A percentile compares a stretch with the other conserved stretches of the same genome.
phyloP scores from a whole-genome alignment of 2,329 filamentous ascomycete genomes.

The Trichoderma sp. region DNA sequence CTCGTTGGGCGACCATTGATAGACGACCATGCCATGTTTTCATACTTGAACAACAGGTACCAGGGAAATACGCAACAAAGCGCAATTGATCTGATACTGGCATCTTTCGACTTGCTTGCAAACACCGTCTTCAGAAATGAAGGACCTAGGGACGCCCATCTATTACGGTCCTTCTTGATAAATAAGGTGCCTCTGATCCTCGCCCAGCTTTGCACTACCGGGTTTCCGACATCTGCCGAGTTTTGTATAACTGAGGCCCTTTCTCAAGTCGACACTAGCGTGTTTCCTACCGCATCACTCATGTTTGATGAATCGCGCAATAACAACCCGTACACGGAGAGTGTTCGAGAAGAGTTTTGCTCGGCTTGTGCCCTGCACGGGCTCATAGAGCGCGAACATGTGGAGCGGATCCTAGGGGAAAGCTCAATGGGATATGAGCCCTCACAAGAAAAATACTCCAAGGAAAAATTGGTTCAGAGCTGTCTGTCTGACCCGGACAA shows the following conservation, averaged over 20 bases:
- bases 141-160: conserved; percentile 60
- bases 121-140: conserved; percentile 76
- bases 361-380: conserved; percentile 88
- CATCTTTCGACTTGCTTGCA: conserved; percentile 85
- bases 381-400: conserved; percentile 75
- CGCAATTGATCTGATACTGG: conserved; percentile 79
- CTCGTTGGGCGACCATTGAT: conserved; percentile 79
- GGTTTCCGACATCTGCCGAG: conserved; percentile 72
- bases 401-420: conserved; percentile 80
- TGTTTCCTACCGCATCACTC: conserved; percentile 63
- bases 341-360: conserved; percentile 71
- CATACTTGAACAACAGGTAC: conserved; percentile 82
- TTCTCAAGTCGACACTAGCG: conserved; percentile 76
- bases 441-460: conserved; percentile 71
- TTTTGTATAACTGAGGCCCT: conserved; percentile 72
- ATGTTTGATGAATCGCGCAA: conserved; percentile 63
- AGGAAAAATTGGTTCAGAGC: conserved; percentile 75
- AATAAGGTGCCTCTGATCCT: conserved; percentile 62
- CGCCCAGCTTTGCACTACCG: conserved; percentile 58
- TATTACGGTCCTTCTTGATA: conserved; percentile 84
- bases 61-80: conserved; percentile 78
- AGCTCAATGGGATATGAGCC: conserved; percentile 79
- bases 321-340: conserved; percentile 59
- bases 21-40: conserved; percentile 77
- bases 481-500: conserved; percentile 76